Base-by-base conservation (phyloP, 2,329 filamentous ascomycete genomes). In the Sarocladiaceae sp. region DNA sequence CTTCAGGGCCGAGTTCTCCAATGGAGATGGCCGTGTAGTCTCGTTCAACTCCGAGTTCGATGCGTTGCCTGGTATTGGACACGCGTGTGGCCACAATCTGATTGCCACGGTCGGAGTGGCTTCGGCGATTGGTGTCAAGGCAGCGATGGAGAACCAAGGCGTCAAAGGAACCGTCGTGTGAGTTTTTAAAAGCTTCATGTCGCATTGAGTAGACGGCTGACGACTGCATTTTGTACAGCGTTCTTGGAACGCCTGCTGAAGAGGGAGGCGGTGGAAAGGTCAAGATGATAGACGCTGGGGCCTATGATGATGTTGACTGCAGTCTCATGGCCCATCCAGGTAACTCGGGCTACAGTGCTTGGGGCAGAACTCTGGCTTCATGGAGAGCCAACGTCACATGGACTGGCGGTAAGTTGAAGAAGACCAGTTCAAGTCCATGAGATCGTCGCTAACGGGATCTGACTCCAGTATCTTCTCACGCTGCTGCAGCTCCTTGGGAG, bases 31-130 rank as follows among this genome's bases (percentile, higher is more conserved):
- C 0, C 64, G 64, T 16, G 58, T 63, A 0, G 64, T 70, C 11
- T 65, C 62, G 13, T 70, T 70, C 47, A 68, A 69, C 46, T 63
- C 60, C 1, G 66, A 69, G 33, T 63, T 63, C 9, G 59, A 51
- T 51, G 70, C 72, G 3, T 61, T 76, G 3, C 68, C 72, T 1
- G 66, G 63, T 1, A 63, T 76, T 6, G 72, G 72, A 27, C 73
- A 76, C 50, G 71, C 72, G 6, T 78, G 74, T 45, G 74, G 74
- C 3, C 74, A 77, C 57, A 77, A 77, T 48, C 63, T 76, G 29
- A 76, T 76, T 44, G 71, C 72, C 4, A 69, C 63, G 0, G 65
- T 69, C 3, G 73, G 71, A 0, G 56, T 75, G 9, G 64, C 69
- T 1, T 70, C 59, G 3, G 70, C 65, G 13, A 24, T 54, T 12